These are phyloP conservation scores for Nakaseomyces sp. DNA, from an alignment of 1,139 yeast species.

Conservation along the genomic window DNA sequence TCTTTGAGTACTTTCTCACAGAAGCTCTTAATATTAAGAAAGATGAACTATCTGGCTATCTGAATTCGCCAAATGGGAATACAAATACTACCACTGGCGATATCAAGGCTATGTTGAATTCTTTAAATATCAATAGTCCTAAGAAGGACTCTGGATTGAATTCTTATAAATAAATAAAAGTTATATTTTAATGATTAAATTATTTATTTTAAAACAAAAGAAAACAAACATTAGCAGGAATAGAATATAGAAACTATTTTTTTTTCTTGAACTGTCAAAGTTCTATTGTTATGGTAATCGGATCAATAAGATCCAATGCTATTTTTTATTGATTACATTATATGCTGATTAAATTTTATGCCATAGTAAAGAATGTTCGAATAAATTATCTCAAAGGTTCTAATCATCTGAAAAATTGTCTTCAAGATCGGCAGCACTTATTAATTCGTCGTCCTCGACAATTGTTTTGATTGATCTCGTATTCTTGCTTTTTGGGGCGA, in stretches of 20 bases:
- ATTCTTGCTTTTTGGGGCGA: slow-evolving; percentile 7
- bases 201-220: neutral
- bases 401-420: slow-evolving; percentile 10
- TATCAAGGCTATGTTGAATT: slow-evolving; percentile 2
- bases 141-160: neutral
- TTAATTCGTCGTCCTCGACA: slow-evolving; percentile 11
- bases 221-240: neutral
- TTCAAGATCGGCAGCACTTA: slow-evolving; percentile 10
- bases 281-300: neutral
- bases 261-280: neutral
- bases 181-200: neutral
- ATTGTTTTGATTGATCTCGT: slow-evolving; percentile 6
- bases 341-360: neutral
- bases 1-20: slow-evolving; percentile 48
- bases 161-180: neutral
- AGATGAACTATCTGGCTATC: slow-evolving; percentile 12
- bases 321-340: neutral
- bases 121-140: neutral
- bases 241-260: neutral
- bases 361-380: neutral
- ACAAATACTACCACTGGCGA: slow-evolving; percentile 5
- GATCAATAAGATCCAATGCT: neutral
- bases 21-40: slow-evolving; percentile 38
- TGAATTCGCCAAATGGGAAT: slow-evolving; percentile 8
- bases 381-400: neutral